Percentiles rank a stretch among this genome's conserved stretches.
phyloP scores from a whole-genome alignment of 2,329 filamentous ascomycete genomes.

The Nothophoma quercina region DNA sequence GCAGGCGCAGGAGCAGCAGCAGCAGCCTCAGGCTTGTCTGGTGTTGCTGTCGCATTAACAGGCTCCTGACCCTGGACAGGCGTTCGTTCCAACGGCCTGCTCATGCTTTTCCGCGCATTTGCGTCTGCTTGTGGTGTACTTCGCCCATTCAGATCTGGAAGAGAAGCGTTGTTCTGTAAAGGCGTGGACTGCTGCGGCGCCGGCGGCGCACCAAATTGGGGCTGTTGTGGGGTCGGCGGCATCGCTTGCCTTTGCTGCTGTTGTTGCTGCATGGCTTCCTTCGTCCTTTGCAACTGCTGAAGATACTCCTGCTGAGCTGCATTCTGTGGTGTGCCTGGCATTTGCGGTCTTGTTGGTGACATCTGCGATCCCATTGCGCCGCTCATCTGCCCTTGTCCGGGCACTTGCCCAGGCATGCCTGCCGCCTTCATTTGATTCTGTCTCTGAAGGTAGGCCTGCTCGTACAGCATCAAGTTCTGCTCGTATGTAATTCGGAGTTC shows the following conservation, averaged over 20 bases:
- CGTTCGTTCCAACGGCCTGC: constrained; percentile 47
- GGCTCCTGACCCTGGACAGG: constrained; percentile 41
- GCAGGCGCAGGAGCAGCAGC: constrained; percentile 28
- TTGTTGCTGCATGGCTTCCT: constrained; percentile 48
- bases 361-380: constrained; percentile 36
- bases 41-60: constrained; percentile 37
- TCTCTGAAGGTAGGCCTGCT: constrained; percentile 69
- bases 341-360: constrained; percentile 45
- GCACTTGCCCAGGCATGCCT: constrained; percentile 36
- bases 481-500: constrained; percentile 78
- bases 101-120: constrained; percentile 47
- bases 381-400: constrained; percentile 34
- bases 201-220: constrained; percentile 41
- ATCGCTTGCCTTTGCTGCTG: constrained; percentile 37
- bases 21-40: constrained; percentile 36
- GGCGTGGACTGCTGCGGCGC: constrained; percentile 51
- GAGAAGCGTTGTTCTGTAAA: constrained; percentile 56
- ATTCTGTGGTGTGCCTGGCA: constrained; percentile 48
- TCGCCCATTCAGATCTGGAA: constrained; percentile 55
- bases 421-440: constrained; percentile 56
- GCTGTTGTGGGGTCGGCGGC: constrained; percentile 50
- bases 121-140: constrained; percentile 55
- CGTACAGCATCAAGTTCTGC: constrained; percentile 77
- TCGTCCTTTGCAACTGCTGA: constrained; percentile 53
- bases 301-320: constrained; percentile 58